Evolutionary conservation across 768 basidiomycete species (phyloP).

Genomic region (Suillus sp.): DNA sequence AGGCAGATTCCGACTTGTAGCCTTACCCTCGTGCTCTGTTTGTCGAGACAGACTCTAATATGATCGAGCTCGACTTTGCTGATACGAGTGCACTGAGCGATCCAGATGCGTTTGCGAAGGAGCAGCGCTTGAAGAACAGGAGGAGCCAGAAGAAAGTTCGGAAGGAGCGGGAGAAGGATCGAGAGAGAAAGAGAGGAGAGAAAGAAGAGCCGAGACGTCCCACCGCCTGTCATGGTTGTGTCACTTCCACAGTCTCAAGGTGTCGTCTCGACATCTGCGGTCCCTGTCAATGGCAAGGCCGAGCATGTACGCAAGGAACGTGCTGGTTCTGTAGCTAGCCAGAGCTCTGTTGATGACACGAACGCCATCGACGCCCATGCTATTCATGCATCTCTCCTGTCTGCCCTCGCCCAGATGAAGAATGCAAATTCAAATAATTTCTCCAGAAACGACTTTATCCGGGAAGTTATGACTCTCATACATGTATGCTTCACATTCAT

Average conservation of each 20-base stretch:
- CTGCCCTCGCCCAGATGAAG: constrained; percentile 27
- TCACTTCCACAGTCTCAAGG: constrained; percentile 22
- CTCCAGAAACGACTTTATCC: constrained; percentile 59
- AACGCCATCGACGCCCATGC: constrained; percentile 24
- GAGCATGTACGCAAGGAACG: constrained; percentile 18
- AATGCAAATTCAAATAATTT: constrained; percentile 26
- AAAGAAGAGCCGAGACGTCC: constrained; percentile 65
- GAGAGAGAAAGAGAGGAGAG: constrained; percentile 49
- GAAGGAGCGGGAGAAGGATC: constrained; percentile 37
- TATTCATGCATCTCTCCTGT: constrained; percentile 27
- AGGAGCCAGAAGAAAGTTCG: constrained; percentile 26
- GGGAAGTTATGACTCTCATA: constrained; percentile 60
- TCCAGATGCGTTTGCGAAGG: constrained; percentile 53
- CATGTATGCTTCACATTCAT: constrained; percentile 45
- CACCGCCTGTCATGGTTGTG: constrained; percentile 28
- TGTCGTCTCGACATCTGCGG: neutral
- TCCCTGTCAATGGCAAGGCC: constrained; percentile 28
- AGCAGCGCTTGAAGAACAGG: constrained; percentile 30
- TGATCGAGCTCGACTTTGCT: constrained; percentile 75
- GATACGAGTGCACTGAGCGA: constrained; percentile 76
- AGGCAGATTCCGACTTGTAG: constrained; percentile 68
- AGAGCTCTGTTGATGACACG: constrained; percentile 7
- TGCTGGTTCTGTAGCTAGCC: constrained; percentile 3
- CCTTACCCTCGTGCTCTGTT: constrained; percentile 58
- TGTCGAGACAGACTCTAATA: constrained; percentile 49